Percentiles rank a stretch among this genome's conserved stretches.
phyloP scores from a whole-genome alignment of 1,284 basidiomycete species.

The Boletellus dicymbophilus region DNA sequence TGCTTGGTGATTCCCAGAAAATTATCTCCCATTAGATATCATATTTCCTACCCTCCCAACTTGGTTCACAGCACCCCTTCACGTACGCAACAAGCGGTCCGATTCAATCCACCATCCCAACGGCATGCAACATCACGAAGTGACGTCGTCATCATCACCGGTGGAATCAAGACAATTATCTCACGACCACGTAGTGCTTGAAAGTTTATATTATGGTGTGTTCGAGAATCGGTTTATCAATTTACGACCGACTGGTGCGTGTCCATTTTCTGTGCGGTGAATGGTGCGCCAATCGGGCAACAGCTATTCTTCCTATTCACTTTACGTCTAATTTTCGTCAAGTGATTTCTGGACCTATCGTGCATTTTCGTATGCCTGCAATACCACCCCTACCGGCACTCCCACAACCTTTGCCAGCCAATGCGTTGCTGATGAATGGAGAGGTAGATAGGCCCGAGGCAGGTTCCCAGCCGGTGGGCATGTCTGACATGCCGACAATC shows the following conservation, averaged over 20 bases:
- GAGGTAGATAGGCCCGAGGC: slow-evolving; percentile 27
- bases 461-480: slow-evolving; percentile 8
- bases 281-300: slow-evolving; percentile 8
- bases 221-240: slow-evolving; percentile 71
- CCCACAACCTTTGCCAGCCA: slow-evolving; percentile 46
- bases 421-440: slow-evolving; percentile 17
- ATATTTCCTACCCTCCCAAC: slow-evolving; percentile 62
- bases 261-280: not conserved
- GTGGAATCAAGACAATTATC: slow-evolving; percentile 30
- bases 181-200: slow-evolving; percentile 65
- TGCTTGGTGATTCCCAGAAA: not conserved
- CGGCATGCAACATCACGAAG: slow-evolving; percentile 38
- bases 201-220: slow-evolving; percentile 62
- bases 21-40: slow-evolving; percentile 43
- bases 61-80: slow-evolving; percentile 67
- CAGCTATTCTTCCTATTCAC: slow-evolving; percentile 68
- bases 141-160: slow-evolving; percentile 34
- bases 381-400: slow-evolving; percentile 64
- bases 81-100: slow-evolving; percentile 44
- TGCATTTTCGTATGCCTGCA: slow-evolving; percentile 71
- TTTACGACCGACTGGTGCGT: slow-evolving; percentile 53
- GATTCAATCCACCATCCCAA: slow-evolving; percentile 52
- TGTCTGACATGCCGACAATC: slow-evolving; percentile 21
- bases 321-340: slow-evolving; percentile 73
- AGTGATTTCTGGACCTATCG: slow-evolving; percentile 58